Conservation (phyloP, 1,284 basidiomycete species). For the Puccinia triticina region DNA sequence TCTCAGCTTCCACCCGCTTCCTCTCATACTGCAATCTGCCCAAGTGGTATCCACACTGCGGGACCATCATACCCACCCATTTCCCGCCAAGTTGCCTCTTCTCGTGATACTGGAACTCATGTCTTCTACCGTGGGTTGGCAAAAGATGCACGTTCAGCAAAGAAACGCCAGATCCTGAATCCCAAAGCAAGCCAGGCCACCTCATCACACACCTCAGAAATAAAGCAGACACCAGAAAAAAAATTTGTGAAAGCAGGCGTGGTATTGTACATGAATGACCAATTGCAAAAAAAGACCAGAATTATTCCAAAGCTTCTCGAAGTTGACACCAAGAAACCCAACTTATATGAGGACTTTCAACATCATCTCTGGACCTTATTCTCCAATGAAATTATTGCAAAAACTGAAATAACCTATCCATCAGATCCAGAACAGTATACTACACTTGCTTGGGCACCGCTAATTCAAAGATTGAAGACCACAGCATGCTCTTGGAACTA, state of each 20-base stretch:
- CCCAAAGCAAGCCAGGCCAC: not conserved
- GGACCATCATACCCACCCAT: not conserved
- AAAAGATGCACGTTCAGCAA: not conserved
- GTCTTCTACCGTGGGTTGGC: not conserved
- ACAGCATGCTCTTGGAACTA: too few species aligned
- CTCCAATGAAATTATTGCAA: not conserved
- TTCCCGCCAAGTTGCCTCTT: not conserved
- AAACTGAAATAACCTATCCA: conserved; percentile 1
- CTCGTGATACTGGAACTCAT: not conserved
- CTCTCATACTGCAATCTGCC: not conserved
- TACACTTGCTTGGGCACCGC: too few species aligned
- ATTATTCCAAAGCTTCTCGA: not conserved
- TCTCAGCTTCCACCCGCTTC: too few species aligned
- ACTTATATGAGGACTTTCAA: not conserved
- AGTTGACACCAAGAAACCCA: not conserved
- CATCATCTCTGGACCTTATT: not conserved
- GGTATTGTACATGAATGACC: too few species aligned
- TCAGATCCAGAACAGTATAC: not conserved
- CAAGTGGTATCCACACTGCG: not conserved
- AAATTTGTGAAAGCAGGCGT: not conserved
- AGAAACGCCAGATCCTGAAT: not conserved
- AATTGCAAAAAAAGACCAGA: not conserved
- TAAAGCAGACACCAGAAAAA: not conserved
- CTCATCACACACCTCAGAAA: not conserved
- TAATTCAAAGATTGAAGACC: too few species aligned